Evolutionary conservation across 2,329 filamentous ascomycete species (phyloP).

Genomic region (Geosmithia morbida): DNA sequence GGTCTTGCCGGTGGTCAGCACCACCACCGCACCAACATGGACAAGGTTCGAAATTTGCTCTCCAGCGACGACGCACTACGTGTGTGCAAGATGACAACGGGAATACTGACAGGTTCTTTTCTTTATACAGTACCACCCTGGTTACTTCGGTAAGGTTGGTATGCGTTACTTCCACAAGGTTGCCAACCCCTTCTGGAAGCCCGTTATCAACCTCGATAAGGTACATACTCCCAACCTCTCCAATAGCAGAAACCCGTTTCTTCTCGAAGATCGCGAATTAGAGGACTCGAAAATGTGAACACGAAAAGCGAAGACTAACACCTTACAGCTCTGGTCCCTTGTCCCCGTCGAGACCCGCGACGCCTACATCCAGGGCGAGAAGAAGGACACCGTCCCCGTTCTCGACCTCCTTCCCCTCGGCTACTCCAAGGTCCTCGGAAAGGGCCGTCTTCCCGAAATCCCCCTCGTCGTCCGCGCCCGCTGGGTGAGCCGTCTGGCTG

Average conservation of each 20-base stretch:
- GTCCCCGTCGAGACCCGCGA: slow-evolving; percentile 88
- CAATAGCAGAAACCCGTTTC: neutral
- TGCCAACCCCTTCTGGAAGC: slow-evolving; percentile 95
- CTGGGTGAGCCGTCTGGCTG: slow-evolving; percentile 90
- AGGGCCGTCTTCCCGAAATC: slow-evolving; percentile 82
- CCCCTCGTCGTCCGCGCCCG: slow-evolving; percentile 89
- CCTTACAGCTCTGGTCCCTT: slow-evolving; percentile 74
- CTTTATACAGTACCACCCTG: slow-evolving; percentile 65
- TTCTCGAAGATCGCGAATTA: neutral
- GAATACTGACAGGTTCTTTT: slow-evolving; percentile 11
- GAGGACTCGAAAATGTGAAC: neutral
- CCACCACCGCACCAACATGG: slow-evolving; percentile 49
- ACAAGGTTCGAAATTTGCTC: slow-evolving; percentile 50
- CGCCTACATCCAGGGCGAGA: slow-evolving; percentile 67
- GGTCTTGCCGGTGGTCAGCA: slow-evolving; percentile 96
- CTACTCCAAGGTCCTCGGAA: slow-evolving; percentile 97
- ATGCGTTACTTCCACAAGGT: slow-evolving; percentile 97
- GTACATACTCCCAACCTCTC: slow-evolving; percentile 26
- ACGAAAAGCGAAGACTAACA: slow-evolving; percentile 12
- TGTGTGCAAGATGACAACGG: slow-evolving; percentile 1
- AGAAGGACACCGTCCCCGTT: slow-evolving; percentile 88
- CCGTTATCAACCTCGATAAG: slow-evolving; percentile 98
- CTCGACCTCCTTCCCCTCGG: slow-evolving; percentile 95
- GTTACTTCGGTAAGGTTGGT: slow-evolving; percentile 98
- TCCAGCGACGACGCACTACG: slow-evolving; percentile 1